These are phyloP conservation scores for Heliamphora pulchella DNA, from an alignment of 179 eudicot genomes.

Conservation along the genomic window DNA sequence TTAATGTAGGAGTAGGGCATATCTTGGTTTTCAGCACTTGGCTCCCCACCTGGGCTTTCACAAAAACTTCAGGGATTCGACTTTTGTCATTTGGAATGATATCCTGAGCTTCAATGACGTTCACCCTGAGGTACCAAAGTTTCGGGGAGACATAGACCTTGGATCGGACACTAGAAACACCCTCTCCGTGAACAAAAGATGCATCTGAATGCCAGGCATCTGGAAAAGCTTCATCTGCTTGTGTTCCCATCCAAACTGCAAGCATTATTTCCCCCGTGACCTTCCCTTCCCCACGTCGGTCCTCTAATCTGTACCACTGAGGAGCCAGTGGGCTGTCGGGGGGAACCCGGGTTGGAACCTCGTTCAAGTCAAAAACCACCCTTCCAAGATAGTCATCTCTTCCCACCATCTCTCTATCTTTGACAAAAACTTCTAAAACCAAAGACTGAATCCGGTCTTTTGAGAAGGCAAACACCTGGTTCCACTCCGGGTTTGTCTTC, in stretches of 20 bases:
- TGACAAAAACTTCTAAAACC: constrained; percentile 40
- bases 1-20: constrained; percentile 9
- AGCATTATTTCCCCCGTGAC: constrained; percentile 60
- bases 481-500: constrained; percentile 61
- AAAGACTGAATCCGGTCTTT: constrained; percentile 66
- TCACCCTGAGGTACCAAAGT: constrained; percentile 80
- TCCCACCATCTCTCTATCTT: constrained; percentile 45
- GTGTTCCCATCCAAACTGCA: constrained; percentile 86
- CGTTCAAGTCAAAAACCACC: constrained; percentile 56
- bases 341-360: constrained; percentile 70
- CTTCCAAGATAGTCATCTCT: constrained; percentile 66
- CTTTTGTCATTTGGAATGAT: constrained; percentile 32
- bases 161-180: constrained; percentile 56
- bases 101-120: constrained; percentile 76
- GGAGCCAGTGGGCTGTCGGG: constrained; percentile 80
- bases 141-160: constrained; percentile 78
- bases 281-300: constrained; percentile 39
- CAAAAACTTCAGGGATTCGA: constrained; percentile 9
- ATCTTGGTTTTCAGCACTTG: constrained; percentile 12
- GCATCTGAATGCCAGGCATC: constrained; percentile 83
- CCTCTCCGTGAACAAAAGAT: constrained; percentile 63
- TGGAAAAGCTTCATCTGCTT: constrained; percentile 77
- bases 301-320: constrained; percentile 74
- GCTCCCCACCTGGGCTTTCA: constrained; percentile 10
- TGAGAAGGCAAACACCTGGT: constrained; percentile 63